Evolutionary conservation across 257 asterid species (phyloP), one percentile per base, ranked within the genome.

Genomic region (Solanum chaucha): DNA sequence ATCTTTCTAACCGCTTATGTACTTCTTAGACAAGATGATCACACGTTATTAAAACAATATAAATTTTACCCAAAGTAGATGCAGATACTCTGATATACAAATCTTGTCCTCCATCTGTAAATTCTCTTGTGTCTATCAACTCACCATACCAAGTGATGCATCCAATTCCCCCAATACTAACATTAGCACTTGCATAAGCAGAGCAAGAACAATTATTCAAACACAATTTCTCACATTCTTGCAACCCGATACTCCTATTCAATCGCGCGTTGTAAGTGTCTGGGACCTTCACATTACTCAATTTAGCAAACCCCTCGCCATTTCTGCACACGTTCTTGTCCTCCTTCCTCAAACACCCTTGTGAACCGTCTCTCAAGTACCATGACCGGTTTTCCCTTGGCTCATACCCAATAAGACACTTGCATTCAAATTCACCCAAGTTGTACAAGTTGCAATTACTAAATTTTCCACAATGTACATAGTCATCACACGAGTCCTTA

Each of bases 91-190:
- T 84, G 34, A 92, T 81, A 81, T 86, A 90, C 82, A 92, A 86
- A 3, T 90, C 92, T 75, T 86, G 91, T 24, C 94, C 93, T 32
- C 90, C 94, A 3, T 83, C 78, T 38, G 67, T 74, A 59, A 86
- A 88, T 2, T 64, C 11, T 36, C 90, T 89, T 28, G 89, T 81
- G 84, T 92, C 94, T 5, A 88, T 22, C 86, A 92, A 84, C 2
- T 89, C 91, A 30, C 90, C 91, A 5, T 70, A 90, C 94, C 94
- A 92, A 8, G 65, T 38, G 13, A 91, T 77, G 24, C 93, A 92
- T 10, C 90, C 92, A 48, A 40, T 75, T 75, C 83, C 83, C 1
- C 68, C 86, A 4, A 83, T 32, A 59, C 86, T 55, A 40, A 59
- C 86, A 83, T 83, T 55, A 32, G 86, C 55, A 35, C 34, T 24